Base-by-base conservation (phyloP, 805 yeast species). In the Starmerella ratchasimensis region DNA sequence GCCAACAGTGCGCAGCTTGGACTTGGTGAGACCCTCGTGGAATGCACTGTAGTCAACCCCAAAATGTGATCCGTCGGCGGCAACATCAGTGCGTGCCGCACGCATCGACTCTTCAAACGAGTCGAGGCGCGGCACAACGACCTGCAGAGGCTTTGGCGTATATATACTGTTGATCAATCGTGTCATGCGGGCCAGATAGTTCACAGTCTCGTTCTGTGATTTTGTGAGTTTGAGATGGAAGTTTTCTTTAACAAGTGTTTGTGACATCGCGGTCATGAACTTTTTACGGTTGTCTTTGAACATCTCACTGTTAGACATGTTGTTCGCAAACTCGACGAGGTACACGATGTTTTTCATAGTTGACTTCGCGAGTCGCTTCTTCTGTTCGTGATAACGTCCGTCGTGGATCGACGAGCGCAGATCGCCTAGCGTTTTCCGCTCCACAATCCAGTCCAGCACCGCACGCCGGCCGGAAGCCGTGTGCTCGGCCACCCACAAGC, bases 331-430 rank as follows among this genome's bases (percentile, higher is more conserved):
- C 54, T 90, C 99, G 13, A 90, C 71, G 3, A 90, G 54, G 50
- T 90, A 90, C 46, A 73, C 75, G 15, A 77, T 70, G 46, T 80
- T 68, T 15, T 62, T 61, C 51, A 86, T 61, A 0, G 80, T 83
- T 0, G 90, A 69, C 54, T 76, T 69, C 35, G 67, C 67, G 40
- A 90, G 62, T 37, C 99, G 67, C 14, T 67, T 60, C 53, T 88
- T 86, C 54, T 90, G 99, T 54, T 90, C 98, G 38, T 67, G 64
- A 51, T 79, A 84, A 34, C 99, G 61, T 2, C 94, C 94, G 58
- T 90, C 99, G 42, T 70, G 68, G 32, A 90, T 83, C 36, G 94
- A 80, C 24, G 65, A 53, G 0, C 79, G 79, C 50, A 90, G 67
- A 63, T 90, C 99, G 53, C 82, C 93, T 31, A 86, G 58, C 39